A percentile compares a stretch with the other conserved stretches of the same genome.
These are phyloP conservation scores for Trichoderma breve DNA, from an alignment of 2,329 filamentous ascomycete species.

Conservation along the genomic window DNA sequence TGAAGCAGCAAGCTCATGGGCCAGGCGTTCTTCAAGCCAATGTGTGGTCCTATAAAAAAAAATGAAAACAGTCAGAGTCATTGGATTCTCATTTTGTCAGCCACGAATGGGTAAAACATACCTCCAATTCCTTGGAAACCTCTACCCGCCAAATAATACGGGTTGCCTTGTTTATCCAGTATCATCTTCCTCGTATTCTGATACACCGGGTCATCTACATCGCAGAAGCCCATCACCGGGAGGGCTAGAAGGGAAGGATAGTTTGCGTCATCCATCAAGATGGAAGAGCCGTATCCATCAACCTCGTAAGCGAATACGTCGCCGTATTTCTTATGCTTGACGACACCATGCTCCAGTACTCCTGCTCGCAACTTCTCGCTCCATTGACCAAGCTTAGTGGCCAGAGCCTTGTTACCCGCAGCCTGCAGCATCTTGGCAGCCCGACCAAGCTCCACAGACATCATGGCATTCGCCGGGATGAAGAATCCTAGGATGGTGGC, in stretches of 20 bases:
- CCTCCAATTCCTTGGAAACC: slow-evolving; percentile 88
- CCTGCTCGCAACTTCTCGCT: slow-evolving; percentile 67
- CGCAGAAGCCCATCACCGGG: slow-evolving; percentile 74
- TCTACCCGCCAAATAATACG: slow-evolving; percentile 77
- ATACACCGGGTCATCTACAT: slow-evolving; percentile 66
- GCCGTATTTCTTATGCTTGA: slow-evolving; percentile 71
- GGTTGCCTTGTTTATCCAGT: slow-evolving; percentile 72
- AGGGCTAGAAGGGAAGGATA: slow-evolving; percentile 77
- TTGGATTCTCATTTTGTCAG: not conserved
- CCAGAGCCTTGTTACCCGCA: slow-evolving; percentile 53
- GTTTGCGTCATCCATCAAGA: slow-evolving; percentile 89
- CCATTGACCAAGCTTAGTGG: slow-evolving; percentile 57
- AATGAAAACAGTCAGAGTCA: slow-evolving; percentile 17
- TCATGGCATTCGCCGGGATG: slow-evolving; percentile 95
- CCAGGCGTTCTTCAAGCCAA: slow-evolving; percentile 90
- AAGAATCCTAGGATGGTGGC: slow-evolving; percentile 92
- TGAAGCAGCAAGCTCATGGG: slow-evolving; percentile 93
- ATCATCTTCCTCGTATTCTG: slow-evolving; percentile 82
- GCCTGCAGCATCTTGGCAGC: slow-evolving; percentile 67
- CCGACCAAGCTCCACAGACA: slow-evolving; percentile 81
- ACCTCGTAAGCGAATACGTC: slow-evolving; percentile 85
- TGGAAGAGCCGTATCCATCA: slow-evolving; percentile 77
- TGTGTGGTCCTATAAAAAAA: slow-evolving; percentile 51
- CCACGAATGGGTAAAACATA: slow-evolving; percentile 36
- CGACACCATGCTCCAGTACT: slow-evolving; percentile 80